Evolutionary conservation across 345 rosid genomes (phyloP).

Genomic region (Crucihimalaya himalaica): DNA sequence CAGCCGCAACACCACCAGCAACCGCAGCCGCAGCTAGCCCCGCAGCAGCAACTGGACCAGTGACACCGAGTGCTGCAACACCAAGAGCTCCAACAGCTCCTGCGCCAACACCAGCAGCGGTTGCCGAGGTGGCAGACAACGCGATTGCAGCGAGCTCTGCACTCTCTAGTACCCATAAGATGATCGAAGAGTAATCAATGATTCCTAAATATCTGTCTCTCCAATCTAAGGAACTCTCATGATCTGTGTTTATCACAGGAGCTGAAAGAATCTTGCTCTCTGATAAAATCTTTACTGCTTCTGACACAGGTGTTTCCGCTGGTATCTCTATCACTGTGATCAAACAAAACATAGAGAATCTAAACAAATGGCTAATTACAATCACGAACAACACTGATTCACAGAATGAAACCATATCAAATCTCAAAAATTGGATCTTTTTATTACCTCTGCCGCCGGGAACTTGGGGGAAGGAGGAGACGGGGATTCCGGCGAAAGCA

Average conservation of each 20-base stretch:
- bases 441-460: conserved; percentile 70
- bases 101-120: conserved; percentile 79
- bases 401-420: too few relatives aligned
- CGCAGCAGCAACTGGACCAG: conserved; percentile 72
- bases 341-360: not conserved
- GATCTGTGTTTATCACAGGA: conserved; percentile 68
- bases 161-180: conserved; percentile 82
- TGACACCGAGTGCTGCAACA: conserved; percentile 64
- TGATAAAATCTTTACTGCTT: conserved; percentile 73
- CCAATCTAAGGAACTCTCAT: conserved; percentile 55
- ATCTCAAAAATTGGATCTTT: not conserved
- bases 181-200: conserved; percentile 73
- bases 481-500: conserved; percentile 76
- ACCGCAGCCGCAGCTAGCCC: conserved; percentile 79
- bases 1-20: conserved; percentile 72
- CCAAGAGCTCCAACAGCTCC: conserved; percentile 81
- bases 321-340: conserved; percentile 72
- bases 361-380: not conserved
- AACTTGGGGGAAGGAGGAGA: conserved; percentile 77
- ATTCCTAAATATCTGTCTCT: conserved; percentile 74
- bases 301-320: conserved; percentile 66
- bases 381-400: not conserved
- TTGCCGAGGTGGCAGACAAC: conserved; percentile 64
- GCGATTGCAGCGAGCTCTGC: conserved; percentile 79
- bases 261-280: conserved; percentile 79